Percentiles rank a stretch among this genome's conserved stretches.
These are phyloP conservation scores for Biscogniauxia marginata DNA, from an alignment of 2,329 filamentous ascomycete genomes.

Conservation along the genomic window DNA sequence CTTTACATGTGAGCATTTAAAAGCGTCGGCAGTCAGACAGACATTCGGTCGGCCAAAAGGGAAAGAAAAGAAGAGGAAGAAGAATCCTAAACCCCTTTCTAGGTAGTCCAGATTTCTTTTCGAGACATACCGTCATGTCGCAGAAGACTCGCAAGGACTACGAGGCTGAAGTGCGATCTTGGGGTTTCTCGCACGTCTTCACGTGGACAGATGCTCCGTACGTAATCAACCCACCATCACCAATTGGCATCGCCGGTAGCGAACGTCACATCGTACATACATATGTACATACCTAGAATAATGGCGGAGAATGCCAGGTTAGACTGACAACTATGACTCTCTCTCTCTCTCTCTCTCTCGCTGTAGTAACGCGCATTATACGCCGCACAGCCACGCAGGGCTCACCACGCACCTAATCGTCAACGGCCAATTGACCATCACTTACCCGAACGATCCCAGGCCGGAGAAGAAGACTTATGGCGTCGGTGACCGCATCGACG, in stretches of 20 bases:
- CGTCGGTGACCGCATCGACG: constrained; percentile 62
- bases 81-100: background rate
- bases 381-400: constrained; percentile 62
- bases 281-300: too few relatives aligned
- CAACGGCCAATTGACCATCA: constrained; percentile 62
- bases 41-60: background rate
- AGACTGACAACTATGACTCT: too few relatives aligned
- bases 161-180: constrained; percentile 63
- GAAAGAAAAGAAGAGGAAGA: background rate
- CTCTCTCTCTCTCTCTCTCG: background rate
- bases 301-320: too few relatives aligned
- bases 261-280: background rate
- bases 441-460: constrained; percentile 59
- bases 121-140: constrained; percentile 17
- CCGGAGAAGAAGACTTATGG: constrained; percentile 58
- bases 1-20: background rate
- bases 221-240: background rate
- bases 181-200: constrained; percentile 68
- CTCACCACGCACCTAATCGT: constrained; percentile 70
- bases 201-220: background rate
- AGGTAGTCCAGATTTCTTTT: too few relatives aligned
- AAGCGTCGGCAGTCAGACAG: background rate
- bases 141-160: constrained; percentile 44
- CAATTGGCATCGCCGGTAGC: background rate
- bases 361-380: constrained; percentile 63